A percentile compares a stretch with the other conserved stretches of the same genome.
phyloP scores from a whole-genome alignment of 73 alveolate genomes.

The Diophrys sp. region DNA sequence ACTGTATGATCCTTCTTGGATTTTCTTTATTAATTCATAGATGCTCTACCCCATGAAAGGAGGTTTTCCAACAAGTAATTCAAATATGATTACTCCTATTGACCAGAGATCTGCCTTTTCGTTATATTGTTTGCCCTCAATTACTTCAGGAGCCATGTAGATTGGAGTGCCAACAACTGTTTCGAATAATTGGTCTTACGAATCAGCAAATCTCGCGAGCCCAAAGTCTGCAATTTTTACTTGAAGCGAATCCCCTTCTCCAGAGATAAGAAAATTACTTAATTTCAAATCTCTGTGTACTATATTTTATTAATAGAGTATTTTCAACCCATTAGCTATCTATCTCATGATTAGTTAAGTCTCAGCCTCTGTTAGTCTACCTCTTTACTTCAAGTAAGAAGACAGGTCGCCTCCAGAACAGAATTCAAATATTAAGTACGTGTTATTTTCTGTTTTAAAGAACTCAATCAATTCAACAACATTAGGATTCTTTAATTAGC shows the following conservation, averaged over 20 bases:
- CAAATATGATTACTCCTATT: constrained; percentile 61
- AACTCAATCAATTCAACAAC: constrained; percentile 15
- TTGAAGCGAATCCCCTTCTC: constrained; percentile 27
- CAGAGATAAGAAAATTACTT: constrained; percentile 52
- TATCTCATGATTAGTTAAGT: constrained; percentile 74
- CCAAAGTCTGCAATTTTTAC: constrained; percentile 73
- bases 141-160: constrained; percentile 75
- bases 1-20: constrained; percentile 24
- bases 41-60: constrained; percentile 45
- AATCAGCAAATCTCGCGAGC: constrained; percentile 31
- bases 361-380: constrained; percentile 75
- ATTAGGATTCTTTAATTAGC: constrained; percentile 22
- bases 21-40: constrained; percentile 23
- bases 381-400: constrained; percentile 8
- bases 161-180: constrained; percentile 73
- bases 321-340: constrained; percentile 59
- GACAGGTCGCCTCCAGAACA: constrained; percentile 20
- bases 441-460: not conserved
- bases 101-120: constrained; percentile 74
- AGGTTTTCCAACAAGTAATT: constrained; percentile 59
- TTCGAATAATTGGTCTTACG: constrained; percentile 47
- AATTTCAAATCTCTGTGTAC: constrained; percentile 68
- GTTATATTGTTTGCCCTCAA: constrained; percentile 33
- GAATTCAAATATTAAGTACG: constrained; percentile 19
- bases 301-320: constrained; percentile 28